Evolutionary conservation across 1,284 basidiomycete genomes (phyloP).

Genomic region (Rhizoctonia solani): DNA sequence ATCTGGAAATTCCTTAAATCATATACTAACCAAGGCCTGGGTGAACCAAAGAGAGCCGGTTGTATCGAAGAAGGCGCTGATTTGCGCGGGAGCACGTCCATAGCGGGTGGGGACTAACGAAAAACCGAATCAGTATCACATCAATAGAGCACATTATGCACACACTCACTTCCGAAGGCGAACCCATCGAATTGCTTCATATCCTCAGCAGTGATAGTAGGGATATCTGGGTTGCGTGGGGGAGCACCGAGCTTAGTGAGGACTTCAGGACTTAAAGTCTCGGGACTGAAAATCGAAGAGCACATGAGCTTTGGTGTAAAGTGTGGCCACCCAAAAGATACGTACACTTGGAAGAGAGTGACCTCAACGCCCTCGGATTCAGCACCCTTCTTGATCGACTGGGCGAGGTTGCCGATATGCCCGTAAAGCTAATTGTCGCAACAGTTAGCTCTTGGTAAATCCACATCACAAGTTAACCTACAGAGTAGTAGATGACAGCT

Average conservation of each 20-base stretch:
- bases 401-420: slow-evolving; percentile 36
- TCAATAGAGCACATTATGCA: not conserved
- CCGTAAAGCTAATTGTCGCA: slow-evolving; percentile 37
- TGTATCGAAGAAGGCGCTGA: slow-evolving; percentile 55
- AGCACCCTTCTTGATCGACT: slow-evolving; percentile 34
- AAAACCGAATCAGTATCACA: slow-evolving; percentile 42
- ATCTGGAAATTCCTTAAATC: too few species aligned
- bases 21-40: slow-evolving; percentile 47
- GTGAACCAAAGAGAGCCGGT: slow-evolving; percentile 52
- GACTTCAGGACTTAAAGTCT: slow-evolving; percentile 40
- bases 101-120: slow-evolving; percentile 50
- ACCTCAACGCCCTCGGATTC: slow-evolving; percentile 36
- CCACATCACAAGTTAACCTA: not conserved
- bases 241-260: slow-evolving; percentile 56
- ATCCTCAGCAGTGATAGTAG: slow-evolving; percentile 51
- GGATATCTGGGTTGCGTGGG: slow-evolving; percentile 47
- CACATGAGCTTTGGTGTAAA: not conserved
- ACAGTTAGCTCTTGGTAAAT: not conserved
- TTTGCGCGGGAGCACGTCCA: slow-evolving; percentile 40
- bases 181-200: slow-evolving; percentile 45
- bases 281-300: not conserved
- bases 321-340: too few species aligned
- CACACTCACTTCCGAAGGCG: slow-evolving; percentile 33
- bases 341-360: slow-evolving; percentile 41
- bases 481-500: slow-evolving; percentile 34